Evolutionary conservation across 2,329 filamentous ascomycete species (phyloP), one percentile per base, ranked within the genome.

Genomic region (Cladosporium sp.): DNA sequence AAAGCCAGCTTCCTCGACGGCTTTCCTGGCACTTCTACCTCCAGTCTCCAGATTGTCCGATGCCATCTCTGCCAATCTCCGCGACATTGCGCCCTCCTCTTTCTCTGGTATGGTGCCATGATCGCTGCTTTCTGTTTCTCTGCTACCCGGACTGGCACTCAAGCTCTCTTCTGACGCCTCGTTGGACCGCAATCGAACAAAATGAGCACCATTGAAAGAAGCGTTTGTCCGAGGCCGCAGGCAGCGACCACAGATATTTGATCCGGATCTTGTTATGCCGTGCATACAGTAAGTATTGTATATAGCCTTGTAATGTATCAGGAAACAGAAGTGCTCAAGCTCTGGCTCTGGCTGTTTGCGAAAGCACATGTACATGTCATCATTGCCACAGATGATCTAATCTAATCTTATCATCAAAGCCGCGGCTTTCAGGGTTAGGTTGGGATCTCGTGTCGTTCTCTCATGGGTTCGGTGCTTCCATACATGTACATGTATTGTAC

Each of bases 1-100:
- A 72, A 88, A 87, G 50, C 83, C 83, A 28, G 82, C 83, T 62
- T 86, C 82, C 65, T 82, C 75, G n/a, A 87, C 76, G 51, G 81
- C 81, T 65, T 80, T 84, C 49, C 73, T 76, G 34, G 83, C 80
- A 57, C 80, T 78, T 59, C 79, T 78, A 28, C 82, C 81, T 34
- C 82, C 82, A 54, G 78, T 77, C 47, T 82, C 76, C 28, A 87
- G 72, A 15, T 77, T 77, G 62, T 86, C 80, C 62, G 87, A 83
- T 43, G 81, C 84, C 82, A 88, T 82, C 60, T 82, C 77, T 4
- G 79, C 77, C 59, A 87, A 71, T 17, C 83, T 77, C 17, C 82
- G 75, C 2, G 81, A 81, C 79, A 87, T 82, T 19, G 84, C 83
- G 5, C 84, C 82, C 59, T 80, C 71, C 56, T 78, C 72, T 45